Base-by-base conservation (phyloP, 2,329 filamentous ascomycete genomes). In the Exophiala lecanii-corni region DNA sequence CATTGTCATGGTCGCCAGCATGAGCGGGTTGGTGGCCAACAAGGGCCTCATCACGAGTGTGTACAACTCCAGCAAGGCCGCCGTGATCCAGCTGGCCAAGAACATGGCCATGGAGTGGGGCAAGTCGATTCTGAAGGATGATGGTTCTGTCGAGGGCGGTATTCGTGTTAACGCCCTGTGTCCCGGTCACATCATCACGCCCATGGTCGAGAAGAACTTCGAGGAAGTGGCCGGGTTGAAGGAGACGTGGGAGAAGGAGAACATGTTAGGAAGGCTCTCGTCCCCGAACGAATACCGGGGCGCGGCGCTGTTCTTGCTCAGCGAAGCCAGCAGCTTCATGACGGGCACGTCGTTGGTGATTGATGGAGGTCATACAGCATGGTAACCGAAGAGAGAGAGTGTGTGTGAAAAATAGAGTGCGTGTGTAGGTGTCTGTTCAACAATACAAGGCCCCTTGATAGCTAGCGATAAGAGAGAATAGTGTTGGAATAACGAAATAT, bases 191-290 rank as follows among this genome's bases (percentile, higher is more conserved):
- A 38, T 38, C 9, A 23, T 38, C 19, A 38, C 36, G 10, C 36
- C 36, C 4, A 38, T 38, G 36, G 36, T 38, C 19, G 36, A 23
- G 36, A n/a, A 38, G 36, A 38, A 38, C 36, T 38, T 38, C 23
- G 16, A 38, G 15, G 36, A 38, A 5, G 39, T 33, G 12, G 61
- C 7, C 7, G 40, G 32, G n/a, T 35, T 46, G 26, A 39, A 41
- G 16, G 32, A 44, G 17, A 75, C 81, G 47, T 94, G 89, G 89
- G 79, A 85, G 12, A 82, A 75, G 56, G 82, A 91, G 65, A 94
- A 94, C 66, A 92, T 94, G 87, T 72, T 94, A 39, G 80, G 75
- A 21, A 74, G 79, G 28, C 69, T 88, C 48, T 84, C 81, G 59
- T 67, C 64, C 16, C 82, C 83, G 0, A 70, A 80, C 38, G 84